Conservation (phyloP, 225 moss, liverwort and hornwort genomes). For the Polytrichum formosum region DNA sequence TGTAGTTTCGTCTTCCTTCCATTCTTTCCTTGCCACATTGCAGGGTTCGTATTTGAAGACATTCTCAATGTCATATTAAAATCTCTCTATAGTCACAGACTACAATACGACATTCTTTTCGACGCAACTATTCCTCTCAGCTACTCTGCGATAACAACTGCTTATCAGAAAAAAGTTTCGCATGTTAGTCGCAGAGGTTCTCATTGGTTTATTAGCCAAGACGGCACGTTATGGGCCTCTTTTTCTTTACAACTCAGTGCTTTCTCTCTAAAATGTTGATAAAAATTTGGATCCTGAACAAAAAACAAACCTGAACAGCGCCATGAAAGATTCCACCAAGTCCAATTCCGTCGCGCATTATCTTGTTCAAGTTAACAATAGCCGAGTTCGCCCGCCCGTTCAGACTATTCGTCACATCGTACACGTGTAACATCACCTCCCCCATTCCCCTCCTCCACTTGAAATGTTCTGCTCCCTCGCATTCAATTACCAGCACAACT, state of each 20-base stretch:
- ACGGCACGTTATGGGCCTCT: neutral
- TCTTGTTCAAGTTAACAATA: constrained; percentile 70
- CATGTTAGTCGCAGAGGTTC: neutral
- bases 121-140: neutral
- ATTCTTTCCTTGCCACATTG: no score
- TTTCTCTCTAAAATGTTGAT: neutral
- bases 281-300: neutral
- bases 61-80: no score
- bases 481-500: neutral
- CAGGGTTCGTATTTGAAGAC: no score
- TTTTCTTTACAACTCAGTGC: neutral
- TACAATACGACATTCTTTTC: neutral
- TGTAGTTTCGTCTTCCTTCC: no score
- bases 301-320: constrained; percentile 69
- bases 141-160: neutral
- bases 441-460: constrained; percentile 34
- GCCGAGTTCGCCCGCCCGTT: constrained; percentile 72
- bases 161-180: neutral
- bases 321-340: constrained; percentile 97
- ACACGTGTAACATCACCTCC: constrained; percentile 82
- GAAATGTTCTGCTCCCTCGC: neutral
- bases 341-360: constrained; percentile 96
- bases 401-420: constrained; percentile 90
- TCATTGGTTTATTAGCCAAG: neutral
- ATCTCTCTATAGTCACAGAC: no score